Evolutionary conservation across 2,329 filamentous ascomycete genomes (phyloP), one percentile per base, ranked within the genome.

Genomic region (Pyrenophora seminiperda): DNA sequence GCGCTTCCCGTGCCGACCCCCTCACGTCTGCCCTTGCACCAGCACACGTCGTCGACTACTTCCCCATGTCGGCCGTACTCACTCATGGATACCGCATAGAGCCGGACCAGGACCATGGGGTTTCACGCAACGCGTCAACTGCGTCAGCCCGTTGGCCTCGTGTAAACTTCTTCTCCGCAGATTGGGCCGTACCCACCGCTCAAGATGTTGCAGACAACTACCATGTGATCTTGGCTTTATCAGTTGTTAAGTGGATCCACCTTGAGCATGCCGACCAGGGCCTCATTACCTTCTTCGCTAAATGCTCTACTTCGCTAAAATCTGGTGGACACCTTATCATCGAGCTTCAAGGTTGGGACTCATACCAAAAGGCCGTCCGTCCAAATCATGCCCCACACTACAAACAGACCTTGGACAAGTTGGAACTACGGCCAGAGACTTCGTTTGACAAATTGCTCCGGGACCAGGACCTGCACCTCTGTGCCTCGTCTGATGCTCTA

Each of bases 241-340:
- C 68, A 46, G 70, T 74, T 47, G 67, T 73, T 52, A 73, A 73
- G 56, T 74, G 71, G 71, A 70, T 74, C 38, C 72, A 73, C 49
- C 62, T 73, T 22, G 63, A 70, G 51, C 69, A 72, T 48, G 54
- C 62, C n/a, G 71, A 73, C 46, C 51, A 60, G 34, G 70, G 70
- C 29, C 49, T 73, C 51, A 31, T 56, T 24, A 44, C 22, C 6
- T 73, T 73, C 52, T 73, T 73, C 46, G 54, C 41, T 34, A 70
- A 70, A 40, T 73, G 69, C 58, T 51, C 59, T 13, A 44, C 56
- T 14, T 66, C 62, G 18, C 63, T 74, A 38, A 55, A 38, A 27
- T 33, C 56, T 13, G 67, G 66, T 47, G 71, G 70, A 20, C 59
- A 68, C 53, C 52, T 72, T 38, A 41, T 70, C 32, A 63, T 74